These are phyloP conservation scores for Phaeosphaeriaceae sp. DNA, from an alignment of 2,329 filamentous ascomycete genomes.

Conservation along the genomic window DNA sequence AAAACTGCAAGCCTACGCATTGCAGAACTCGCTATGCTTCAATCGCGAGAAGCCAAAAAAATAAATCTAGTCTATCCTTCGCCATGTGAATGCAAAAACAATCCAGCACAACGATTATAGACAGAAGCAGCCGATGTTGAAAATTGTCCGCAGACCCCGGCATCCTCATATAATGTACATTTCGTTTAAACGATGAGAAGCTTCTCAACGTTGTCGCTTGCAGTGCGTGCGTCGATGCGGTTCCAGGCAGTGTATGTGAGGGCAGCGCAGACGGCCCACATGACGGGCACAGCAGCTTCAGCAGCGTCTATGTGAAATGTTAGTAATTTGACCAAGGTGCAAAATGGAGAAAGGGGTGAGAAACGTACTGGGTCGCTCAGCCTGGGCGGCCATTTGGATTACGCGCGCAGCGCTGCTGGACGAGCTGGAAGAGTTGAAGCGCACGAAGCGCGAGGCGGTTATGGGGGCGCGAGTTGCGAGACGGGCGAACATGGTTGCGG, in stretches of 20 bases:
- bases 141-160: too few relatives aligned
- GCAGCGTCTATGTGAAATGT: constrained; percentile 18
- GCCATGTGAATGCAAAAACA: too few relatives aligned
- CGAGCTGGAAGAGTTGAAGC: constrained; percentile 40
- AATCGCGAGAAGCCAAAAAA: too few relatives aligned
- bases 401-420: constrained; percentile 31
- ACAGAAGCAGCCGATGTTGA: too few relatives aligned
- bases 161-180: too few relatives aligned
- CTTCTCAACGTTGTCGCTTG: constrained; percentile 39
- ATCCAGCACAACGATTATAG: too few relatives aligned
- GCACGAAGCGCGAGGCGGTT: constrained; percentile 25
- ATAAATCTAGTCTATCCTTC: too few relatives aligned
- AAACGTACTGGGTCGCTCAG: constrained; percentile 39
- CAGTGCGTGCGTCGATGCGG: constrained; percentile 34
- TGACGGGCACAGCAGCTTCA: constrained; percentile 39
- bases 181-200: constrained; percentile 30
- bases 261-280: constrained; percentile 39
- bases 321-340: not conserved
- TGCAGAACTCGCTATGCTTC: too few relatives aligned
- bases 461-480: constrained; percentile 31
- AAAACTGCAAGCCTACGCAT: too few relatives aligned
- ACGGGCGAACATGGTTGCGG: constrained; percentile 22
- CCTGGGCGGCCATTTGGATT: constrained; percentile 37
- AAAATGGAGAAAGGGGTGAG: not conserved
- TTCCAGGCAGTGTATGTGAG: constrained; percentile 38